Evolutionary conservation across 225 moss, liverwort and hornwort species (phyloP).

Genomic region (Neckera pumila): DNA sequence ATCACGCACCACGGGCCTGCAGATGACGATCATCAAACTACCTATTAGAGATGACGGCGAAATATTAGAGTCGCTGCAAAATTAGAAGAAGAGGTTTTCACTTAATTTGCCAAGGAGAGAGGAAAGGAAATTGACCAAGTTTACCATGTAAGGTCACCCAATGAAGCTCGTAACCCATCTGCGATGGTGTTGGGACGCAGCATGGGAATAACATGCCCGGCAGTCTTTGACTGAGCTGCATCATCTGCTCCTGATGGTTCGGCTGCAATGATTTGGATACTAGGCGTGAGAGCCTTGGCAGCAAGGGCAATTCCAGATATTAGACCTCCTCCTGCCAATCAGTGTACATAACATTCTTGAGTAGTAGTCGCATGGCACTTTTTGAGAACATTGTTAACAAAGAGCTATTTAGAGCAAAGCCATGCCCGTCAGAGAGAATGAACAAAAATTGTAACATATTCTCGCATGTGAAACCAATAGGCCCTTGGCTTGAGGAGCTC

Average conservation of each 20-base stretch:
- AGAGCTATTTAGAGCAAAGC: neutral
- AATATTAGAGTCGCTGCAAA: neutral
- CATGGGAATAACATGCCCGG: constrained; percentile 46
- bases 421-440: neutral
- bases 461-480: neutral
- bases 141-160: constrained; percentile 68
- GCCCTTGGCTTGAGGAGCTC: neutral
- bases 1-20: constrained; percentile 78
- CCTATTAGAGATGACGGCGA: neutral
- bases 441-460: neutral
- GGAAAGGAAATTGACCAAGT: neutral
- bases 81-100: neutral
- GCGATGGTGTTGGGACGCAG: constrained; percentile 51
- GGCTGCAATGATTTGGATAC: constrained; percentile 56
- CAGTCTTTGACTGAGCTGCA: constrained; percentile 63
- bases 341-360: neutral
- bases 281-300: constrained; percentile 66
- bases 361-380: neutral
- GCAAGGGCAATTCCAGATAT: constrained; percentile 65
- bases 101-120: neutral
- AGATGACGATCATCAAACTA: neutral
- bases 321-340: constrained; percentile 54
- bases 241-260: constrained; percentile 85
- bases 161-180: constrained; percentile 58
- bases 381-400: neutral